A percentile compares a stretch with the other conserved stretches of the same genome.
These are phyloP conservation scores for Chrysanthemum seticuspe DNA, from an alignment of 129 eudicot genomes.

Conservation along the genomic window DNA sequence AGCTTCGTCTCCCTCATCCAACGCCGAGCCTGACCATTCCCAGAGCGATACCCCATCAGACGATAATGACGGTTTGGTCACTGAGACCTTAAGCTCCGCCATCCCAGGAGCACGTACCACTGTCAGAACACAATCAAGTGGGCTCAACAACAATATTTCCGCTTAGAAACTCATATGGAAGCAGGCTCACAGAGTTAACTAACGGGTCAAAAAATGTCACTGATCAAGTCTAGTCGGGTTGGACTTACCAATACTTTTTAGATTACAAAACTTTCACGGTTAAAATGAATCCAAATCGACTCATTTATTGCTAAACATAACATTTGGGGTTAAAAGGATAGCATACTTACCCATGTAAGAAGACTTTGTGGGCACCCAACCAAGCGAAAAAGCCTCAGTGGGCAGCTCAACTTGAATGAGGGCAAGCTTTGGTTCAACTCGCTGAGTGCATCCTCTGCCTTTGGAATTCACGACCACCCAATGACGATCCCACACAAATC, in stretches of 20 bases:
- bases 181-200: too few relatives aligned
- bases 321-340: neutral
- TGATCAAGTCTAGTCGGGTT: too few relatives aligned
- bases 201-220: neutral
- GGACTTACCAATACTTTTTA: too few relatives aligned
- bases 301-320: neutral
- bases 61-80: too few relatives aligned
- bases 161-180: neutral
- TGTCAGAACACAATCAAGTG: slow-evolving; percentile 28
- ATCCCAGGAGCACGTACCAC: slow-evolving; percentile 11
- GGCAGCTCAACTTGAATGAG: slow-evolving; percentile 70
- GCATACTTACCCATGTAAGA: slow-evolving; percentile 53
- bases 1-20: too few relatives aligned
- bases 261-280: too few relatives aligned
- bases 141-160: neutral
- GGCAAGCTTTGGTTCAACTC: slow-evolving; percentile 84
- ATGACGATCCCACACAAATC: slow-evolving; percentile 31
- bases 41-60: too few relatives aligned
- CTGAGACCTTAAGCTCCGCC: too few relatives aligned
- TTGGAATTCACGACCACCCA: slow-evolving; percentile 77
- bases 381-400: slow-evolving; percentile 55
- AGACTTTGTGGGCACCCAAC: slow-evolving; percentile 51
- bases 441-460: slow-evolving; percentile 80
- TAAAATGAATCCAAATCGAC: neutral
- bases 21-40: too few relatives aligned